A percentile compares a stretch with the other conserved stretches of the same genome.
Evolutionary conservation across 2,329 filamentous ascomycete genomes (phyloP).

Genomic region (Sarocladiaceae sp.): DNA sequence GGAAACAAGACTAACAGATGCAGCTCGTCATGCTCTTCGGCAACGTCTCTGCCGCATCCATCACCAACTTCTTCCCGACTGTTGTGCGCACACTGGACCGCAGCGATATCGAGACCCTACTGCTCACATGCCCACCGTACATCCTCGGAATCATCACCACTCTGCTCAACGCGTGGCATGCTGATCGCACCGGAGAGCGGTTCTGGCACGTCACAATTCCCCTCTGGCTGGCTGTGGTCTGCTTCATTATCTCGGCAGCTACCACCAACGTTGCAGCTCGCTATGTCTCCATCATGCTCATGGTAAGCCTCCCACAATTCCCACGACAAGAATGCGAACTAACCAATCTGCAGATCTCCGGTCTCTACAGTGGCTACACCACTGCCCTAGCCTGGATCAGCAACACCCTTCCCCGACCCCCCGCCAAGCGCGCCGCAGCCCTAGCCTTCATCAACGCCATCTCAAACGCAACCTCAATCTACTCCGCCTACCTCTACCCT

Average conservation of each 20-base stretch:
- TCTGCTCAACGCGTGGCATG: constrained; percentile 64
- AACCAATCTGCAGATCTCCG: constrained; percentile 36
- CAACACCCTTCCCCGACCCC: constrained; percentile 70
- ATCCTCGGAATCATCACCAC: constrained; percentile 58
- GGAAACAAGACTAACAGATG: not conserved
- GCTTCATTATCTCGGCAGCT: constrained; percentile 65
- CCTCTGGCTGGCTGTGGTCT: constrained; percentile 54
- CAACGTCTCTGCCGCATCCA: constrained; percentile 37
- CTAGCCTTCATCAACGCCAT: constrained; percentile 70
- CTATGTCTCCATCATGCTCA: constrained; percentile 70
- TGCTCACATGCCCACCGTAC: constrained; percentile 63
- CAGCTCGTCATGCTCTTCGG: constrained; percentile 53
- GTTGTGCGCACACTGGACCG: constrained; percentile 67
- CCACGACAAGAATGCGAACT: not conserved
- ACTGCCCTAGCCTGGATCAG: constrained; percentile 71
- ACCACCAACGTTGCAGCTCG: constrained; percentile 57
- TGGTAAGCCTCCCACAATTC: constrained; percentile 34
- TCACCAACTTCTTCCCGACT: constrained; percentile 38
- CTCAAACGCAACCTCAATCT: constrained; percentile 29
- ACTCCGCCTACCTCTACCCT: constrained; percentile 62
- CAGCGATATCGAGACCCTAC: constrained; percentile 52
- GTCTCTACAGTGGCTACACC: constrained; percentile 63
- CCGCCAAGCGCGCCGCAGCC: constrained; percentile 66
- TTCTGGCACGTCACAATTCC: constrained; percentile 65
- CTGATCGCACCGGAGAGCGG: constrained; percentile 66